phyloP scores from a whole-genome alignment of 305 asterid species.

The Solanum hybrid region DNA sequence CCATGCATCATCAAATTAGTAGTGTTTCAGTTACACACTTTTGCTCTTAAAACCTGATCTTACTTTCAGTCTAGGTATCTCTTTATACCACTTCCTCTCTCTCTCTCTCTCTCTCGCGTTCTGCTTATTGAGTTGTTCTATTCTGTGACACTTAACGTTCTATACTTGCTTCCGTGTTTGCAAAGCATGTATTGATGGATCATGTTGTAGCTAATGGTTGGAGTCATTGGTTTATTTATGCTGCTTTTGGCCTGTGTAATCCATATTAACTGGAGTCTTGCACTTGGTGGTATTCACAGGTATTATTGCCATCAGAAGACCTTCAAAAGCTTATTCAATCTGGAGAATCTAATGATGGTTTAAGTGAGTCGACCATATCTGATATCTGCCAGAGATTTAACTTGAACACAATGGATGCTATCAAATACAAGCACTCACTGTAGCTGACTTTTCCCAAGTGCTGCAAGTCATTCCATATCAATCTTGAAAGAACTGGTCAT shows the following conservation, averaged over 20 bases:
- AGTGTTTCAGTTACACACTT: neutral
- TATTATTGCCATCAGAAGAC: constrained; percentile 55
- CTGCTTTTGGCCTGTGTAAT: neutral
- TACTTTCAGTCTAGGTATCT: neutral
- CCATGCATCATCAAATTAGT: neutral
- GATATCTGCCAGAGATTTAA: constrained; percentile 59
- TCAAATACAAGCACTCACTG: constrained; percentile 44
- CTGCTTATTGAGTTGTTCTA: neutral
- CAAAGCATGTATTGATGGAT: neutral
- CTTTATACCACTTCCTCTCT: neutral
- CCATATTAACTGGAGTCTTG: neutral
- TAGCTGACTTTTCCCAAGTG: constrained; percentile 17
- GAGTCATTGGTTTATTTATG: neutral
- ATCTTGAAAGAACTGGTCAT: neutral
- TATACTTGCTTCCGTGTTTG: neutral
- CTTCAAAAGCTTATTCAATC: constrained; percentile 46
- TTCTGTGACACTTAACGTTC: neutral
- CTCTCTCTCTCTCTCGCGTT: neutral
- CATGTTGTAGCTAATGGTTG: neutral
- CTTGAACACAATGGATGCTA: constrained; percentile 50
- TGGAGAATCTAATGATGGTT: constrained; percentile 33
- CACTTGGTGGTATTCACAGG: constrained; percentile 27
- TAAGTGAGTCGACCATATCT: constrained; percentile 31
- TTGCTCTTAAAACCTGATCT: neutral
- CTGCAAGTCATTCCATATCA: neutral